Base-by-base conservation (phyloP, 2,329 filamentous ascomycete species). In the Parastagonospora avenae region DNA sequence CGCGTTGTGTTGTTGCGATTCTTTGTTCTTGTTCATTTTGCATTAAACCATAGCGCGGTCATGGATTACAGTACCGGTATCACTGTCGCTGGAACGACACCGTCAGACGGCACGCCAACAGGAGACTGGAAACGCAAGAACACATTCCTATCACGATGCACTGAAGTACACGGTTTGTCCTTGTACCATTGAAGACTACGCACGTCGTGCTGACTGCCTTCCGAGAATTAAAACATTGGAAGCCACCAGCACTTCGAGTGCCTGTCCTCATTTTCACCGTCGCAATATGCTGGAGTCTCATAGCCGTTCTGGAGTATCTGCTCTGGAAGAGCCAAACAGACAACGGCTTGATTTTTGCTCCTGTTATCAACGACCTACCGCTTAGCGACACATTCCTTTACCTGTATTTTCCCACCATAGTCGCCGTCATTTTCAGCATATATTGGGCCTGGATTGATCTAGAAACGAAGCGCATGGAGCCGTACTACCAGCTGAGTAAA, bases 371-470 rank as follows among this genome's bases (percentile, higher is more conserved):
- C 14, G 64, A 66, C 2, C 63, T 85, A 0, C 74, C 82, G 0
- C 2, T 68, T 0, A 74, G 57, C 0, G 76, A 82, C 4, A 47
- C 66, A 0, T 84, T 82, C n/a, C 59, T 80, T 0, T 85, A 84
- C 40, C 56, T 80, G 0, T 68, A 73, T 15, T 52, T 72, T 0
- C 84, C 85, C 0, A 86, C 80, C 0, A 72, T 85, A 0, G 43
- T 85, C 0, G 79, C 83, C 0, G 79, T 86, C 0, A 6, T 82
- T 0, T 86, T 84, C 54, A 82, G 82, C 33, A 74, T 86, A 1
- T 39, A 80, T 0, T 87, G 84, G 83, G 77, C 74, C 2, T 85
- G 83, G 82, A 75, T 86, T 0, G 84, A 87, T 43, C 63, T 87
- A 0, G 82, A 88, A 31, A 71, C 77, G 0, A 84, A 85, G 50